Evolutionary conservation across 768 basidiomycete species (phyloP), one percentile per base, ranked within the genome.

Genomic region (Dentipellis sp.): DNA sequence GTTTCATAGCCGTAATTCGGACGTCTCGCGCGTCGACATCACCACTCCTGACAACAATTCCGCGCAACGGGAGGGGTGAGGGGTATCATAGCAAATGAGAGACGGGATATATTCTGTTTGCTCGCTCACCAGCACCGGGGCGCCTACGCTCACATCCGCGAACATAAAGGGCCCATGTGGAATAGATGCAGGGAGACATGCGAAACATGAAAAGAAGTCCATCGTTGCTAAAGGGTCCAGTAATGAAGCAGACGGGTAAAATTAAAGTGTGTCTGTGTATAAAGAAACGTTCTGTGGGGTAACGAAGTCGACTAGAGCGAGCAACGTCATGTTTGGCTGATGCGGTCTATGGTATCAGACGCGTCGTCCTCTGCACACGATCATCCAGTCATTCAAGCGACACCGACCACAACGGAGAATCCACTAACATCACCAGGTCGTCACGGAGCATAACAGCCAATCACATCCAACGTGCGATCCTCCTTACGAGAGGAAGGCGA

Each of bases 401-500:
- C 42, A 45, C 42, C 42, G n/a, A 14, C 16, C 42, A 45, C 42
- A 19, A 54, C 35, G 19, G 14, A 16, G 42, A 45, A 45, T 45
- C 42, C 42, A 45, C 5, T 45, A 45, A 45, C 42, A 45, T 45
- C 42, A 45, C 42, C 42, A 45, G 42, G 42, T 45, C 42, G 19
- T 45, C 19, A 45, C 42, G 39, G 51, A 53, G 46, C 21, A 35
- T 50, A 29, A 29, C 29, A 29, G 29, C 38, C 47, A 52, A 34
- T 40, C 35, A 29, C 19, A 6, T 29, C 29, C 29, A 37, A 38
- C 50, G 46, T 17, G 23, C 36, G 37, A 37, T 10, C n/a, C 16
- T 36, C 50, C 55, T 67, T 58, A 74, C 21, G 72, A 67, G 52
- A 74, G 58, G 63, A 74, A 70, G 1, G 56, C 60, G 55, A 72